A percentile compares a stretch with the other conserved stretches of the same genome.
Conservation (phyloP, 2,329 filamentous ascomycete species). For the Cladosporium austrohemisphaericum region DNA sequence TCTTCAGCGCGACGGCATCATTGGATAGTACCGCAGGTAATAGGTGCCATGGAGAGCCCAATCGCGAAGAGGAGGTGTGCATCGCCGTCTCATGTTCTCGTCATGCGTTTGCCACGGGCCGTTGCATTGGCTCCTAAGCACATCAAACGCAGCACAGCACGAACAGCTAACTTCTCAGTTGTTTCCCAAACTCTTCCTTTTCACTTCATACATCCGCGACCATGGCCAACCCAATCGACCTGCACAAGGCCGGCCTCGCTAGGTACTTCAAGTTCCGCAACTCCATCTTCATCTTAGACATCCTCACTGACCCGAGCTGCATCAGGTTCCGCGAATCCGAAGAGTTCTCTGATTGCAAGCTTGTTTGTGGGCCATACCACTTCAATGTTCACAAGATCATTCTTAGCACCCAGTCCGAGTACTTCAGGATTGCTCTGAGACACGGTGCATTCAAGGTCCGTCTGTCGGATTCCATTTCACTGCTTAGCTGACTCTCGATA, state of each 20-base stretch:
- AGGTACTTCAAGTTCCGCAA: background rate
- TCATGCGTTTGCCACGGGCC: no score
- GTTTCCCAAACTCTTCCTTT: no score
- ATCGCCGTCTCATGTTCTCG: no score
- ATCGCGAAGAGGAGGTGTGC: no score
- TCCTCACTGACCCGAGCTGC: background rate
- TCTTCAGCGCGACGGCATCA: no score
- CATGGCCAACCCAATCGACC: background rate
- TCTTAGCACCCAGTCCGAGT: constrained; percentile 39
- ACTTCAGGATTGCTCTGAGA: constrained; percentile 26
- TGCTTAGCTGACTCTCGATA: background rate
- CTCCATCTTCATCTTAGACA: background rate
- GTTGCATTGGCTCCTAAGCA: no score
- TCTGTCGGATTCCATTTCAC: background rate
- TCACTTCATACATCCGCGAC: no score
- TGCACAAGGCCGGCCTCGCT: background rate
- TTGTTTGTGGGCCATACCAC: constrained; percentile 38
- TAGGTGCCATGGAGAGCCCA: no score
- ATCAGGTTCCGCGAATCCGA: constrained; percentile 15
- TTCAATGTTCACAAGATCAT: constrained; percentile 42
- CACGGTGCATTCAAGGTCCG: constrained; percentile 16
- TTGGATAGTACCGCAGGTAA: no score
- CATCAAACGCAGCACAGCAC: no score
- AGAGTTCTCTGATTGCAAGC: constrained; percentile 41
- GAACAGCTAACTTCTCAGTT: no score